These are phyloP conservation scores for Tulasnella sp. DNA, from an alignment of 768 basidiomycete genomes.

Conservation along the genomic window DNA sequence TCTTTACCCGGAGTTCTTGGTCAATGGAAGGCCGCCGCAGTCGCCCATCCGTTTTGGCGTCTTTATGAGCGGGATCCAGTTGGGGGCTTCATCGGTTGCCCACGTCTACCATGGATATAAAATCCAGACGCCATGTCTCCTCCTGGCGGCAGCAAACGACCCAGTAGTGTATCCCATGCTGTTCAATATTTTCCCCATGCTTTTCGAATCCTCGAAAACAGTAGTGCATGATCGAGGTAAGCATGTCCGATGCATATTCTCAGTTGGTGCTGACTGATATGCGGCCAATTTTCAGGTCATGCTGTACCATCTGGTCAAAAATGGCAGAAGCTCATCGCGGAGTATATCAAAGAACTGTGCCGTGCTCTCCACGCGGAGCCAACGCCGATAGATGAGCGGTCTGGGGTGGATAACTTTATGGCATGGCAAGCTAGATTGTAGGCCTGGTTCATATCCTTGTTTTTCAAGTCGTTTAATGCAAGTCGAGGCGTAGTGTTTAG, in stretches of 20 bases:
- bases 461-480: too few species aligned
- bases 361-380: not conserved
- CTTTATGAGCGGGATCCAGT: constrained; percentile 58
- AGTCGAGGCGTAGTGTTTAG: too few species aligned
- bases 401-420: not conserved
- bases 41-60: constrained; percentile 69
- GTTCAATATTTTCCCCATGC: not conserved
- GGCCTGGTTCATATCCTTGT: too few species aligned
- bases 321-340: not conserved
- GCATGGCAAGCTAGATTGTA: not conserved
- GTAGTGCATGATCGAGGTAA: not conserved
- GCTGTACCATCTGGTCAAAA: not conserved
- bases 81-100: constrained; percentile 22
- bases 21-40: constrained; percentile 54
- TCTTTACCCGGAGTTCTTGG: constrained; percentile 45
- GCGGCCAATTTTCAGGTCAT: not conserved
- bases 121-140: constrained; percentile 59
- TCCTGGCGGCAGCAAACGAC: constrained; percentile 64
- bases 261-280: not conserved
- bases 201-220: not conserved
- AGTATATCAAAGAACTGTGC: not conserved
- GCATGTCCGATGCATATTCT: not conserved
- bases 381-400: not conserved
- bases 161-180: constrained; percentile 42
- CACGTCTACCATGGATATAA: constrained; percentile 37